Evolutionary conservation across 345 rosid genomes (phyloP), one percentile per base, ranked within the genome.

Genomic region (Lepidium africanum): DNA sequence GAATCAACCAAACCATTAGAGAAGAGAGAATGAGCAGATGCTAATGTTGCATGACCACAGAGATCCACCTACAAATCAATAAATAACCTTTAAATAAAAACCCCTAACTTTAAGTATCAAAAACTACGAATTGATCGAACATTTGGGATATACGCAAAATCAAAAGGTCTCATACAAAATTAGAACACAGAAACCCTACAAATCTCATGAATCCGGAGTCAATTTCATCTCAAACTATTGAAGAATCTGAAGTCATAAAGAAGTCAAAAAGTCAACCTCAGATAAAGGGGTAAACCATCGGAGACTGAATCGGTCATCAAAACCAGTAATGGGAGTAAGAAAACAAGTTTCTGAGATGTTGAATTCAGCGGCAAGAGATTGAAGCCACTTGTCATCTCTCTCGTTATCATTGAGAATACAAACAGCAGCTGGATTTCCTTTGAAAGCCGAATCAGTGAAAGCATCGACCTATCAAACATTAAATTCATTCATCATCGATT

Each of bases 391-490:
- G 21, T 89, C 90, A 35, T 86, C 89, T 75, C 77, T 80, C 10
- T 84, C 87, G 65, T 81, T 77, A 25, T 85, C 85, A 4, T 52
- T 4, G 64, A 92, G 72, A 56, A 90, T 78, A 47, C 96, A 92
- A 16, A 92, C 96, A 0, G 93, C 93, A 0, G 96, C 96, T 11
- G 96, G 98, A 69, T 88, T 92, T 5, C 98, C 96, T 82, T 82
- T 83, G 81, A 90, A 92, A 6, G 96, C 79, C 1, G 84, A 65
- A 17, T 82, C 93, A 1, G 91, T 78, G 80, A 92, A 92, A 5
- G 96, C 93, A 53, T 92, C 95, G 10, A 89, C 98, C 77, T 73
- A 49, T 16, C 1, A 46, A n/a, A 45, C 39, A 33, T 16, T 33
- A 6, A 3, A 3, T 43, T 25, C 10, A 2, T 30, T 30, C 7